Percentiles rank a stretch among this genome's conserved stretches.
These are phyloP conservation scores for Plasmodium gallinaceum DNA, from an alignment of 169 alveolate species.

Conservation along the genomic window DNA sequence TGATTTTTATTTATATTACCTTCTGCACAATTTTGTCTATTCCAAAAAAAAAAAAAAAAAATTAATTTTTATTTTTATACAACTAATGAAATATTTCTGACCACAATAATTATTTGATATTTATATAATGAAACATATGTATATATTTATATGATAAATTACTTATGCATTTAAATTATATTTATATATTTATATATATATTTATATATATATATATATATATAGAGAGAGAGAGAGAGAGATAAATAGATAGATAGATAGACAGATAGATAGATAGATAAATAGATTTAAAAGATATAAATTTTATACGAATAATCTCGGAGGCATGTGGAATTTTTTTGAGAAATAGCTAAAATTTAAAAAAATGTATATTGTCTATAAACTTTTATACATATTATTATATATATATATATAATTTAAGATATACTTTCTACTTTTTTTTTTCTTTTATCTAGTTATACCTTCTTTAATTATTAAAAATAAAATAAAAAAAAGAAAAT, in stretches of 20 bases:
- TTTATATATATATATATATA: background rate
- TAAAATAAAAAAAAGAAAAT: constrained; percentile 10
- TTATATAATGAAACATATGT: background rate
- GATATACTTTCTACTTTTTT: too few species aligned
- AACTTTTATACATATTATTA: too few species aligned
- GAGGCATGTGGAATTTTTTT: constrained; percentile 25
- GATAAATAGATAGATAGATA: too few species aligned
- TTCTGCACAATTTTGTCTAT: constrained; percentile 69
- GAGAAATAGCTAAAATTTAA: constrained; percentile 20
- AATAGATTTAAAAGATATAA: background rate
- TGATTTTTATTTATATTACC: constrained; percentile 29
- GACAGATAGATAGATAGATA: too few species aligned
- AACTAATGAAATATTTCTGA: background rate
- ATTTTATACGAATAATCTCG: constrained; percentile 61
- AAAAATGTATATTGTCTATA: background rate
- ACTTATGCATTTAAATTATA: background rate
- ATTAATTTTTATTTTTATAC: background rate
- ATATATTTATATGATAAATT: background rate
- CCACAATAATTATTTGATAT: background rate
- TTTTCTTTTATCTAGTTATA: too few species aligned
- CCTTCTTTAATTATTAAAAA: constrained; percentile 26
- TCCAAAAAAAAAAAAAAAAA: constrained; percentile 13
- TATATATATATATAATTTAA: background rate
- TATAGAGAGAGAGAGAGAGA: too few species aligned
- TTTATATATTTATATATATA: background rate